Percentiles rank a stretch among this genome's conserved stretches.
phyloP scores from a whole-genome alignment of 1,284 basidiomycete genomes.

The Mycena sp. region DNA sequence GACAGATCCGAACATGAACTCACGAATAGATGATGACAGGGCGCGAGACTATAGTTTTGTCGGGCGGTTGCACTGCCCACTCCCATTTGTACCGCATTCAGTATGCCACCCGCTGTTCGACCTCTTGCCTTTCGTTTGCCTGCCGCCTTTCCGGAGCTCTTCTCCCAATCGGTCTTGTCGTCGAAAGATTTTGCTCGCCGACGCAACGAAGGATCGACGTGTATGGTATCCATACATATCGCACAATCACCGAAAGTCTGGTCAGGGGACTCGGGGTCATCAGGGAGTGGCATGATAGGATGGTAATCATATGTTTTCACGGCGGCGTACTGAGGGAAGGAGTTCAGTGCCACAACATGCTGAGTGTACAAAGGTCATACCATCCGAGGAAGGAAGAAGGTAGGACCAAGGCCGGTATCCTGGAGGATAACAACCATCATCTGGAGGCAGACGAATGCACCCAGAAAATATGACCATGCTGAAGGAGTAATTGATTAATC shows the following conservation, averaged over 20 bases:
- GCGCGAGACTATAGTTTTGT: conserved; percentile 85
- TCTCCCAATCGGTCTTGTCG: conserved; percentile 27
- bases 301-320: conserved; percentile 85
- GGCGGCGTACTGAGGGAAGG: conserved; percentile 63
- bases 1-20: conserved; percentile 42
- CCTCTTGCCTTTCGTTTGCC: conserved; percentile 39
- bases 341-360: not conserved
- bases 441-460: conserved; percentile 72
- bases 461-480: conserved; percentile 78
- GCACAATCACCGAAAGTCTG: conserved; percentile 84
- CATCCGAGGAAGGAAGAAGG: conserved; percentile 80
- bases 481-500: not conserved
- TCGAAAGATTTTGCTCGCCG: conserved; percentile 34
- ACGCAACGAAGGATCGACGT: conserved; percentile 57
- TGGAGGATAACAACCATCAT: conserved; percentile 76
- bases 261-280: conserved; percentile 78
- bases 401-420: conserved; percentile 74
- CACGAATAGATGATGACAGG: conserved; percentile 90
- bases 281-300: conserved; percentile 72
- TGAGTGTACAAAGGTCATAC: conserved; percentile 50
- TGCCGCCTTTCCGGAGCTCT: conserved; percentile 24
- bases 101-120: conserved; percentile 40
- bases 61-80: conserved; percentile 55
- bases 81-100: conserved; percentile 56
- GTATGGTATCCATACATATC: conserved; percentile 91